Evolutionary conservation across 225 moss, liverwort and hornwort species (phyloP), one percentile per base, ranked within the genome.

Genomic region (Takakia lepidozioides): DNA sequence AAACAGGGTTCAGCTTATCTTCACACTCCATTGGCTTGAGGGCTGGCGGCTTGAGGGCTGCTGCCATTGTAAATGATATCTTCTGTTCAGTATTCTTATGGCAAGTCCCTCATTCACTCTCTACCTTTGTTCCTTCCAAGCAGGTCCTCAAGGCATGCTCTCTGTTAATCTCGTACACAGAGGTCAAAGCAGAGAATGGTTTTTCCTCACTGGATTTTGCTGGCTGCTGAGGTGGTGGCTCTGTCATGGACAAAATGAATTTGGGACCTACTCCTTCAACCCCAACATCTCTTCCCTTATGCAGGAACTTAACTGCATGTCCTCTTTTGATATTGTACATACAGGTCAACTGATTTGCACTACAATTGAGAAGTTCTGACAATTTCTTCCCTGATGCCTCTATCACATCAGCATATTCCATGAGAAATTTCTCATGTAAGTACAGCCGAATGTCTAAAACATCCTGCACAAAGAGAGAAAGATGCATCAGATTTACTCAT

Each of bases 361-460:
- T 10, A 9, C 11, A 9, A 5, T 42, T 42, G 41, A 42, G 41
- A 5, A 42, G 41, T 6, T 42, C 41, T 9, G 41, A 42, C n/a
- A 42, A 16, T 5, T 42, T 42, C 1, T 16, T 42, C 19, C 41
- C 41, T 9, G 41, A 42, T 42, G 41, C 41, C n/a, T 42, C 41
- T n/a, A 42, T 10, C n/a, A 9, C n/a, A 16, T 42, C 41, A 9
- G 41, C 41, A 42, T 42, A 42, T 42, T 42, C 10, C 41, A 42
- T 42, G 6, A 42, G 19, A 19, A 16, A 42, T 16, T 16, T 42
- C 11, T 42, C 41, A 19, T 42, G 15, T 6, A 42, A n/a, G 41
- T 42, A 19, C 6, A 42, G 8, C 41, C 41, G 41, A 15, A 42
- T 10, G 11, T 42, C 19, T 16, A 42, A 42, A 10, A 2, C 41